These are phyloP conservation scores for Penicillium fuscoglaucum DNA, from an alignment of 2,329 filamentous ascomycete genomes.

Conservation along the genomic window DNA sequence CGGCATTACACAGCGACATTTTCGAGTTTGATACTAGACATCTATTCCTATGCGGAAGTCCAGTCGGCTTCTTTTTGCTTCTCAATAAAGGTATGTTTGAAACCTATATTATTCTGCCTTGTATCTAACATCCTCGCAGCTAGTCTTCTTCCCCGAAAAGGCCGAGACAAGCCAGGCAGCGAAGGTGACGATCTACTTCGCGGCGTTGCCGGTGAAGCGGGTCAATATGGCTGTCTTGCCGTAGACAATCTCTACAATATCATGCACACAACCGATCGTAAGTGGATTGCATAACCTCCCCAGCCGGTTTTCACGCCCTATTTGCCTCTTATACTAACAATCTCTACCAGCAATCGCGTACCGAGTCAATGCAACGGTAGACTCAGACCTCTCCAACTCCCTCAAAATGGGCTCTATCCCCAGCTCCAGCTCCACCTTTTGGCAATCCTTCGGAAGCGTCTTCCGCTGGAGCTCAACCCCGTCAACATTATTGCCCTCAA, in stretches of 20 bases:
- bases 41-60: conserved; percentile 85
- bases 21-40: conserved; percentile 94
- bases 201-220: conserved; percentile 72
- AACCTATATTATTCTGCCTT: conserved; percentile 17
- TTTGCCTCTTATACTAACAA: conserved; percentile 50
- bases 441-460: conserved; percentile 63
- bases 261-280: conserved; percentile 68
- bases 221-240: conserved; percentile 83
- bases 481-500: conserved; percentile 60
- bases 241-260: conserved; percentile 98
- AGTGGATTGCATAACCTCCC: conserved; percentile 11
- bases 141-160: conserved; percentile 71
- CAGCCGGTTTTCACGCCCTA: background rate
- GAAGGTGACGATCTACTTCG: conserved; percentile 62
- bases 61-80: conserved; percentile 87
- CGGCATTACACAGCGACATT: conserved; percentile 51
- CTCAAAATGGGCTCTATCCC: conserved; percentile 80
- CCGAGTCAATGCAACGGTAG: conserved; percentile 85
- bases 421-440: conserved; percentile 64
- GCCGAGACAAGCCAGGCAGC: conserved; percentile 72
- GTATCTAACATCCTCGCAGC: conserved; percentile 38
- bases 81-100: conserved; percentile 62
- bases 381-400: conserved; percentile 72
- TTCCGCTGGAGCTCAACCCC: conserved; percentile 56
- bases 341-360: conserved; percentile 71